Conservation (phyloP, 805 yeast genomes). For the Candida xiaguanensis region DNA sequence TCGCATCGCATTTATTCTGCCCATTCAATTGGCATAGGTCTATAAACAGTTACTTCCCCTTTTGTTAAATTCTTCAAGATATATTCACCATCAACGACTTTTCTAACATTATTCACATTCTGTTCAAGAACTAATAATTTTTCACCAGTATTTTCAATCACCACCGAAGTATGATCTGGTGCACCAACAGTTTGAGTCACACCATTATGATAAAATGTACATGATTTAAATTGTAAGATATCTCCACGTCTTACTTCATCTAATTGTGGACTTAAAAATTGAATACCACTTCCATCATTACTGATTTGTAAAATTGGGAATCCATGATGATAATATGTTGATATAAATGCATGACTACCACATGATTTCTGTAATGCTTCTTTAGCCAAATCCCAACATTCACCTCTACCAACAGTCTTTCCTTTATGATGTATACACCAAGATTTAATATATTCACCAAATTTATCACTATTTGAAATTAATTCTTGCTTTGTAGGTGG, state of each 20-base stretch:
- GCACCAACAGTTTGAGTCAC: constrained; percentile 40
- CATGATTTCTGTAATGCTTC: constrained; percentile 52
- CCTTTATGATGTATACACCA: constrained; percentile 53
- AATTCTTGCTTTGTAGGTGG: constrained; percentile 32
- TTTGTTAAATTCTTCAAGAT: constrained; percentile 31
- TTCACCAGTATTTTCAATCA: constrained; percentile 23
- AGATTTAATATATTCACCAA: constrained; percentile 50
- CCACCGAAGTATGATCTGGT: constrained; percentile 52
- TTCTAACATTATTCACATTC: constrained; percentile 42
- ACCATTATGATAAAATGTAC: constrained; percentile 37
- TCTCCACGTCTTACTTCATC: constrained; percentile 55
- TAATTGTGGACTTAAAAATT: constrained; percentile 17
- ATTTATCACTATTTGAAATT: constrained; percentile 29
- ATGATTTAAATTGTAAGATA: constrained; percentile 45
- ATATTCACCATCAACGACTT: constrained; percentile 38
- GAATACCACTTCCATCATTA: constrained; percentile 16
- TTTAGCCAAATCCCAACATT: constrained; percentile 60
- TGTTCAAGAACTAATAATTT: constrained; percentile 44
- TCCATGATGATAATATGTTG: constrained; percentile 47
- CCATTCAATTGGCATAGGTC: constrained; percentile 49
- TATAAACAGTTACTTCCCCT: constrained; percentile 45
- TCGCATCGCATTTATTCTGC: constrained; percentile 24
- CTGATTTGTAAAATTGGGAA: constrained; percentile 30
- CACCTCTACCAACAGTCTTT: constrained; percentile 50
- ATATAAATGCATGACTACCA: constrained; percentile 55